Evolutionary conservation across 2,329 filamentous ascomycete species (phyloP), one percentile per base, ranked within the genome.

Genomic region (Aspergillus costaricaensis): DNA sequence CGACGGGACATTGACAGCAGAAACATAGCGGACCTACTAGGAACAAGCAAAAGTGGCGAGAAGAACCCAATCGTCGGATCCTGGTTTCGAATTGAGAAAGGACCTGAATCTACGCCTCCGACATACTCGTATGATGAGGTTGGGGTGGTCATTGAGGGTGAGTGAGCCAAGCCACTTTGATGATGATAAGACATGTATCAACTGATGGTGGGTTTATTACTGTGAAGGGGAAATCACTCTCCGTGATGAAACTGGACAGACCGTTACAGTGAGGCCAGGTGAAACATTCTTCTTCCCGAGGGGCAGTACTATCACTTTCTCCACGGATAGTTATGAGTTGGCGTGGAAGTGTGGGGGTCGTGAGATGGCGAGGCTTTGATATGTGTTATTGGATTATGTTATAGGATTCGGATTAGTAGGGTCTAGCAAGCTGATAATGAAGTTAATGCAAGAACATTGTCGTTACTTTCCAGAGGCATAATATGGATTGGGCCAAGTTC

Each of bases 51-150:
- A n/a, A 32, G 52, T 1, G 48, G 53, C 2, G 36, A 51, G 2
- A n/a, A 36, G 2, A 55, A 50, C 12, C 64, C 64, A 21, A 64
- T 66, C 4, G 47, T 36, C 2, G 64, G 64, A 5, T 39, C 62
- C 9, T 66, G 64, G 62, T 66, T 66, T 23, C 54, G 64, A 12
- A 65, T 66, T 2, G 62, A 65, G 27, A 60, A 63, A 23, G 62
- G 61, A 6, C 52, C 56, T 1, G 62, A 60, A n/a, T 14, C 64
- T 7, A 63, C 62, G 15, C 57, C 64, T 21, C 64, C 64, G 8
- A 59, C 27, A 15, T 66, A 66, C 21, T 52, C 62, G 6, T 66
- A 66, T 51, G 62, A 66, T 32, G 62, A 66, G 27, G 47, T 66
- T 54, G 53, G 67, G 12, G n/a, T 64, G 36, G 55, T 68, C 36